Base-by-base conservation (phyloP, 139 green algal species). In the Penium margaritaceum region DNA sequence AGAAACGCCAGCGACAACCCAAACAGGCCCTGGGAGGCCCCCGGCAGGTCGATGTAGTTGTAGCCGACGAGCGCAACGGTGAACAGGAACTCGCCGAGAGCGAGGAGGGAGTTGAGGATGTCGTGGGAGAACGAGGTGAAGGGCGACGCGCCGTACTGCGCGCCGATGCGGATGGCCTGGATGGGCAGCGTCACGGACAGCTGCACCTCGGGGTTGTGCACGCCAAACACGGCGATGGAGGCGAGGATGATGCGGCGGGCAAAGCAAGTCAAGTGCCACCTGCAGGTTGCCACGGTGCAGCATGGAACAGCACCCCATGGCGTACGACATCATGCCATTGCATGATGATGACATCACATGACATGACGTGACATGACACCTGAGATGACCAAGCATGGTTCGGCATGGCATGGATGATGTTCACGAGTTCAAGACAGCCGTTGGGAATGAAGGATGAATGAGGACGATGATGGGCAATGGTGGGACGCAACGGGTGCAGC, bases 91-190 rank as follows among this genome's bases (percentile, higher is more conserved):
- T 63, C 55, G 9, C n/a, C 55, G 0, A 63, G 55, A 1, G 29
- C 29, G n/a, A 63, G 55, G 24, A 35, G 24, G n/a, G 27, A 34
- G 55, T 63, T 63, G 55, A 63, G 55, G 6, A 63, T 14, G 29
- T 63, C 55, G 27, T 38, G 55, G 24, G 55, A 63, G 27, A 35
- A 63, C n/a, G 55, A 29, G 19, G 27, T 27, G 29, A 63, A 63
- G 55, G 55, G 55, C n/a, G 55, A 63, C 24, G 55, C 24, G 3
- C 27, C 55, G 55, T 63, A 63, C 55, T 63, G 55, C 27, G 35
- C 24, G 55, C 55, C 55, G 55, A 63, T 63, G 55, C 55, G 55
- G 7, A 63, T 35, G 55, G 55, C 55, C 5, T 63, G 55, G 2
- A 63, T 29, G 55, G 55, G 55, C 1, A 63, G 55, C n/a, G 55